Base-by-base conservation (phyloP, 106 monocot genomes). In the Acanthochlamys bracteata region DNA sequence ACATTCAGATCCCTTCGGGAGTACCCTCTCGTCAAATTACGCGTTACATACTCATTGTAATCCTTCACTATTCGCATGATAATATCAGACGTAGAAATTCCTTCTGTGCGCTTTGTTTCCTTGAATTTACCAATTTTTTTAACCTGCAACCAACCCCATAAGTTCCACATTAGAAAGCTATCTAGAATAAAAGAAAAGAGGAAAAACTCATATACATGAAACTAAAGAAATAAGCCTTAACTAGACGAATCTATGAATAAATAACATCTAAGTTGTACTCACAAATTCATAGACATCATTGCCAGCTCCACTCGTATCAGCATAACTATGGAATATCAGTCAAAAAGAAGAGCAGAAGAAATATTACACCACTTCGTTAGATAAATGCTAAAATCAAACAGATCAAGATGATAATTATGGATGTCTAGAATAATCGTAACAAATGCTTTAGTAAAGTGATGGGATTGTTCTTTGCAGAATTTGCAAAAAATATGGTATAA, bases 241-340 rank as follows among this genome's bases (percentile, higher is more conserved):
- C n/a, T n/a, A 41, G 24, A 27, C 0, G 42, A 57, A 23, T 56
- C 7, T 21, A 53, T 40, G 39, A 54, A 59, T 19, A 10, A 42
- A 26, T 13, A 46, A 47, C 13, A 24, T 53, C 41, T 10, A 16
- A 53, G 40, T 47, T 47, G n/a, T 33, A 84, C 83, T 80, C 67
- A 90, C 96, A 81, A 83, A 88, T 80, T 90, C 96, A 83, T 96
- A 96, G 40, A 96, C 96, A 83, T 96, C 96, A 4, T 90, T 88
- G 41, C 87, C 88, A 74, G 96, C 96, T 75, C 96, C 90, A 76
- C 87, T 96, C 78, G 88, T 66, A 82, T 96, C 96, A 70, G 96
- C 90, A 83, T 96, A 96, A 74, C 96, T 96, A 75, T 39, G 75
- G 21, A 67, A 27, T 52, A 74, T 25, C 41, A 17, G 46, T 46